phyloP scores from a whole-genome alignment of 495 filamentous ascomycete genomes.

The Cercophora newfieldiana region DNA sequence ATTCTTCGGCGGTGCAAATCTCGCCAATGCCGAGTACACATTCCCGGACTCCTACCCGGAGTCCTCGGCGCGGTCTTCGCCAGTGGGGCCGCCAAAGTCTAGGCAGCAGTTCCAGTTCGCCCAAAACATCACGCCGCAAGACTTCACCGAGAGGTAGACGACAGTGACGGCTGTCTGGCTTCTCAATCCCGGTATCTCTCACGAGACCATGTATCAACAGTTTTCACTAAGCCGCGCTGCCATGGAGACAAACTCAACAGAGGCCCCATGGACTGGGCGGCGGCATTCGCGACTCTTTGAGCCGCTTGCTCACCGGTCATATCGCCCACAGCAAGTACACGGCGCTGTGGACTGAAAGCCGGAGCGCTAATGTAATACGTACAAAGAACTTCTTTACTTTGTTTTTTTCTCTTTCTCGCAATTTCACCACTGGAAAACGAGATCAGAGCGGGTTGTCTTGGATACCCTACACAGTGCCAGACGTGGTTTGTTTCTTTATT shows the following conservation, averaged over 20 bases:
- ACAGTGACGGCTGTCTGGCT: neutral
- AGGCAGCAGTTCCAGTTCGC: constrained; percentile 52
- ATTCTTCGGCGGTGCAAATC: constrained; percentile 29
- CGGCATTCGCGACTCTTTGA: neutral
- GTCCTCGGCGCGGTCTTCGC: constrained; percentile 44
- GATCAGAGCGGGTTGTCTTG: constrained; percentile 3
- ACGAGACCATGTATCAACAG: neutral
- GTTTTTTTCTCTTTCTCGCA: neutral
- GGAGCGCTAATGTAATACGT: constrained; percentile 21
- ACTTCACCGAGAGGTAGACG: constrained; percentile 37
- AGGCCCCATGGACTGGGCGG: neutral
- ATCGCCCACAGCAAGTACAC: neutral
- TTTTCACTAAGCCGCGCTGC: neutral
- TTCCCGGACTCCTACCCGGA: constrained; percentile 46
- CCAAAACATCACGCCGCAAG: constrained; percentile 50
- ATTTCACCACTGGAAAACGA: neutral
- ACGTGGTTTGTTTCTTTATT: constrained; percentile 5
- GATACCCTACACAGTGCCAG: constrained; percentile 11
- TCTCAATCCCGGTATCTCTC: neutral
- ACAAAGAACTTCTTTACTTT: constrained; percentile 3
- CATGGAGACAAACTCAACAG: neutral
- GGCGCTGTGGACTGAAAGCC: neutral
- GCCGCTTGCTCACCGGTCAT: neutral
- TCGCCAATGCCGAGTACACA: constrained; percentile 42
- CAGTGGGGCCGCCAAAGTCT: constrained; percentile 36